Evolutionary conservation across 305 asterid genomes (phyloP), one percentile per base, ranked within the genome.

Genomic region (Lippia alba): DNA sequence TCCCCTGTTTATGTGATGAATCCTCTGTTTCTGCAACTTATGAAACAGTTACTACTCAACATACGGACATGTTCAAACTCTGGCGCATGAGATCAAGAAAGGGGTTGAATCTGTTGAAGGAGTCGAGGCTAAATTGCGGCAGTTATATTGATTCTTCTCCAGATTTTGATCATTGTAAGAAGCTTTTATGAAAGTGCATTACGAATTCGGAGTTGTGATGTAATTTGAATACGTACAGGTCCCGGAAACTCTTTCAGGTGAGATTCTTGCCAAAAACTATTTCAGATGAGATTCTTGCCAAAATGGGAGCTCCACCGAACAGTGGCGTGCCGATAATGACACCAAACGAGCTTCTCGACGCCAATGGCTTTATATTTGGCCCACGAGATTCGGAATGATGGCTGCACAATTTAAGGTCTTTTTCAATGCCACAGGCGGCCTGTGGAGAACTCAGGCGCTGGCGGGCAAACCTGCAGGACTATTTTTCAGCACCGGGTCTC

Each of bases 21-120:
- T 18, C 57, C 32, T 0, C 57, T 53, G 57, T 18, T 30, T 46
- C 46, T 33, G 36, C 8, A 8, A 9, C 32, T 12, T 12, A 4
- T 17, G 11, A 0, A 11, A 6, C 74, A 79, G 83, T 1, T 79
- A 79, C 67, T 79, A 79, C 40, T 79, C 84, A 14, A 72, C 69
- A 50, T 76, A 79, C 46, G 84, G 83, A 1, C 84, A 79, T 48
- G 81, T 76, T 3, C 78, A 75, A 64, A 79, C 36, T 50, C 84
- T 79, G 16, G 81, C 84, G 0, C 67, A 63, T 4, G 81, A 76
- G 63, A 67, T 79, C 7, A 40, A 62, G 76, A 79, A 48, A 72
- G 83, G 83, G 30, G 83, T 61, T 16, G 83, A 68, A 16, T 67
- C 78, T 4, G 70, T 79, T 10, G 70, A 79, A 67, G 78, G 80